These are phyloP conservation scores for Tuber aestivum DNA, from an alignment of 495 filamentous ascomycete species.

Conservation along the genomic window DNA sequence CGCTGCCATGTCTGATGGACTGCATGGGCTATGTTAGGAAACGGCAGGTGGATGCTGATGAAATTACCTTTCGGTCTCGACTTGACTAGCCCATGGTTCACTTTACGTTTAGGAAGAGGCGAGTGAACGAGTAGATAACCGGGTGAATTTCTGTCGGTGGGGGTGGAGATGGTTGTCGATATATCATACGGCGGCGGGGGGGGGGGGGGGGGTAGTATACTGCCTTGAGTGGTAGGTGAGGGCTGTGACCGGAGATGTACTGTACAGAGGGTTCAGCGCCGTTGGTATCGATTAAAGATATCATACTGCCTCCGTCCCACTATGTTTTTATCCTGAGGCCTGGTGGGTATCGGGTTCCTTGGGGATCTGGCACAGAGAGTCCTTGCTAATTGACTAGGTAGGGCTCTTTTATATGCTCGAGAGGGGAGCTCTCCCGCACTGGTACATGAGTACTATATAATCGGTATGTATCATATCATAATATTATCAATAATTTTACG, in stretches of 20 bases:
- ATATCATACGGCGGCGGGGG: background rate
- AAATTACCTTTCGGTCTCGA: background rate
- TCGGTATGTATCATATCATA: too few relatives aligned
- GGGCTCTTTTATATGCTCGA: background rate
- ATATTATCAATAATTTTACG: too few relatives aligned
- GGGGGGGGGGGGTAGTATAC: background rate
- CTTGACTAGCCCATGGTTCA: background rate
- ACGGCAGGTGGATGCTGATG: background rate
- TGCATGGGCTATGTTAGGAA: background rate
- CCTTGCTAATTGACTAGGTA: background rate
- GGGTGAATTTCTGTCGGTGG: background rate
- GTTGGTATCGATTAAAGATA: background rate
- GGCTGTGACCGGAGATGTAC: background rate
- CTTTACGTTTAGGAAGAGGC: background rate
- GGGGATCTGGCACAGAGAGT: background rate
- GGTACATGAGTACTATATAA: too few relatives aligned
- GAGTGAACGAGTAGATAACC: background rate
- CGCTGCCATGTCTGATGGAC: background rate
- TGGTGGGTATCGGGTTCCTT: background rate
- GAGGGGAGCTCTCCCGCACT: background rate
- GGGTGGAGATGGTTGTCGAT: background rate
- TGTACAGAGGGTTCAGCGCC: background rate
- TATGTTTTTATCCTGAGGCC: background rate
- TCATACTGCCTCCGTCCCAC: background rate
- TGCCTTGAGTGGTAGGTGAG: background rate